These are phyloP conservation scores for Rhodamnia rubescens DNA, from an alignment of 345 rosid species.

Conservation along the genomic window DNA sequence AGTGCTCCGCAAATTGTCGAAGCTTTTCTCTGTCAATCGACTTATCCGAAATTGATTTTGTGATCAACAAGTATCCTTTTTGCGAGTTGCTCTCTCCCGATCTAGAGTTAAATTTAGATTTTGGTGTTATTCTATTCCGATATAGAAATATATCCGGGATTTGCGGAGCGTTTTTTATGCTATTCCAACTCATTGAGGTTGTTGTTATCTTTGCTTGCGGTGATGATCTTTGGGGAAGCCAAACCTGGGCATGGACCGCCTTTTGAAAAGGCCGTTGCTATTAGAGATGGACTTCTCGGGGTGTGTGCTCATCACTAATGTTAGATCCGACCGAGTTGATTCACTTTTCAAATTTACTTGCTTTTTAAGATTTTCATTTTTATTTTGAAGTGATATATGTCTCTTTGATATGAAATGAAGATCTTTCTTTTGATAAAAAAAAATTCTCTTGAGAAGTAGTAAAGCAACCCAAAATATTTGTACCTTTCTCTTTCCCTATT, in stretches of 20 bases:
- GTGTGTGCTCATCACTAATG: not conserved
- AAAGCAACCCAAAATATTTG: no score
- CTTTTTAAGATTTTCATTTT: not conserved
- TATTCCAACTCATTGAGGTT: no score
- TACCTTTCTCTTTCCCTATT: no score
- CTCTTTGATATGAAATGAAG: not conserved
- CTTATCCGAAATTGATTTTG: not conserved
- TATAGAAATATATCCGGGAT: not conserved
- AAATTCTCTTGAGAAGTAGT: no score
- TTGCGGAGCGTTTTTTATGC: not conserved
- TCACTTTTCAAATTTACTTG: not conserved
- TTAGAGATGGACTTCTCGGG: rapidly evolving
- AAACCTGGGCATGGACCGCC: rapidly evolving
- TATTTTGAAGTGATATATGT: not conserved
- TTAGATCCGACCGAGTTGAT: no score
- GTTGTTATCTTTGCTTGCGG: rapidly evolving
- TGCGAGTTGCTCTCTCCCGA: not conserved
- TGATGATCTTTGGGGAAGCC: rapidly evolving
- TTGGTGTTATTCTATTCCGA: not conserved
- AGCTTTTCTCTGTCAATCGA: no score
- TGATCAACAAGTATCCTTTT: not conserved
- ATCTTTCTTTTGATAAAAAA: rapidly evolving
- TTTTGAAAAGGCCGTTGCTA: not conserved
- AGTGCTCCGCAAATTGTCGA: no score
- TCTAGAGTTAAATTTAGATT: not conserved